Conservation (phyloP, 768 basidiomycete species). For the Hericium rajendrae region DNA sequence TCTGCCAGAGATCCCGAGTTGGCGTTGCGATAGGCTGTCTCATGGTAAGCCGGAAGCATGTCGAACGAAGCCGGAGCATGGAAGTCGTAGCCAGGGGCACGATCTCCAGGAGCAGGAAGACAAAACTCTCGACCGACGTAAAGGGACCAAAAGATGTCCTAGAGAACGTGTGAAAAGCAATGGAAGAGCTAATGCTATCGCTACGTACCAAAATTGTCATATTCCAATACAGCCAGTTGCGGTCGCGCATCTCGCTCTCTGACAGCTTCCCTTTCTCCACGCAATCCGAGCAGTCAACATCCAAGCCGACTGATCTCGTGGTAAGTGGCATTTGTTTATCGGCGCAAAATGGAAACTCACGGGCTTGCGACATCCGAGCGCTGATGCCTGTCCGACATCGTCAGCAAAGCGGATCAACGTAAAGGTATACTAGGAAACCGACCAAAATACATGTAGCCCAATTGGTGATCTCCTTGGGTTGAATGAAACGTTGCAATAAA, state of each 20-base stretch:
- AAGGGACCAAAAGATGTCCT: conserved; percentile 57
- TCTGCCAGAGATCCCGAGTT: conserved; percentile 4
- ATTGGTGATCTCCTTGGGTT: conserved; percentile 28
- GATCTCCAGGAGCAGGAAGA: conserved; percentile 29
- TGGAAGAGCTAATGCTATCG: not conserved
- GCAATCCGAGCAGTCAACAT: conserved; percentile 47
- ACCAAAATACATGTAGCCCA: conserved; percentile 37
- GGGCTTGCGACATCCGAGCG: conserved; percentile 47
- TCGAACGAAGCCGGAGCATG: conserved; percentile 22
- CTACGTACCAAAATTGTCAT: conserved; percentile 39
- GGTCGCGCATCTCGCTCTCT: conserved; percentile 42
- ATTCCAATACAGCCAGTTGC: conserved; percentile 53
- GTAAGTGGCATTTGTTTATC: not conserved
- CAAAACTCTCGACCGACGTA: conserved; percentile 57
- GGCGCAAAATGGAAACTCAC: conserved; percentile 27
- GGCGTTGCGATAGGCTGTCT: conserved; percentile 29
- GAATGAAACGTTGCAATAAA: conserved; percentile 31
- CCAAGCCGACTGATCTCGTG: conserved; percentile 37
- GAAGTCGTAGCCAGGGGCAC: not conserved
- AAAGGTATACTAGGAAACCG: not conserved
- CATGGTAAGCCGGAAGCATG: conserved; percentile 38
- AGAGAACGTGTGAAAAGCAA: not conserved
- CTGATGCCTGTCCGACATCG: conserved; percentile 37
- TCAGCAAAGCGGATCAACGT: not conserved
- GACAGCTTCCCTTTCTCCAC: conserved; percentile 42